phyloP scores from a whole-genome alignment of 2,329 filamentous ascomycete genomes.

The Xylaria sp. region DNA sequence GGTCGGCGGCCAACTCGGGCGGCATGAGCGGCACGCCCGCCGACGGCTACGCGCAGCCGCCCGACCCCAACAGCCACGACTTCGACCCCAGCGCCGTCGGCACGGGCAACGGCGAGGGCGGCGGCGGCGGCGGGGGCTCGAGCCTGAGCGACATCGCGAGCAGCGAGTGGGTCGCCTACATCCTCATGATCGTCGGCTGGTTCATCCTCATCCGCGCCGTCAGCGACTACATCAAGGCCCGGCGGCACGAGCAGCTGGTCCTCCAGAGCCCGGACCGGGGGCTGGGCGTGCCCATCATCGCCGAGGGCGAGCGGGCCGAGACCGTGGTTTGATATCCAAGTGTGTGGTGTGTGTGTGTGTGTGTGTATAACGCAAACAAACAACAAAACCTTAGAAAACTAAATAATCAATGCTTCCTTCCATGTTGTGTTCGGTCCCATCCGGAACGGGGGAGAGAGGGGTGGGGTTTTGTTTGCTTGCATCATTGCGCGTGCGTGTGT shows the following conservation, averaged over 20 bases:
- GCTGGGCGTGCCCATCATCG: conserved; percentile 81
- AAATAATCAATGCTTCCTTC: too few species aligned
- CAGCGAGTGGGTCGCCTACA: conserved; percentile 87
- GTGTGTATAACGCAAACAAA: too few species aligned
- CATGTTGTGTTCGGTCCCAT: too few species aligned
- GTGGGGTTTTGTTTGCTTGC: too few species aligned
- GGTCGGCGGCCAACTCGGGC: conserved; percentile 49
- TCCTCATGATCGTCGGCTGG: conserved; percentile 97
- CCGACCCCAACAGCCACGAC: conserved; percentile 86
- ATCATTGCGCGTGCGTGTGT: too few species aligned
- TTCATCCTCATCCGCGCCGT: conserved; percentile 95
- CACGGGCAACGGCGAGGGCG: conserved; percentile 38
- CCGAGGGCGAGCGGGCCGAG: conserved; percentile 79
- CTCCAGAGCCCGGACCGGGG: conserved; percentile 91
- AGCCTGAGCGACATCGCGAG: conserved; percentile 64
- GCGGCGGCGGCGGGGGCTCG: conserved; percentile 43
- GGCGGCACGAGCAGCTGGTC: conserved; percentile 90
- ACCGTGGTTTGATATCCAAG: conserved; percentile 69
- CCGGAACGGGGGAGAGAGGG: too few species aligned
- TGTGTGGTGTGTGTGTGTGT: too few species aligned
- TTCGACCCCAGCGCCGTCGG: conserved; percentile 75
- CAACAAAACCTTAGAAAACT: too few species aligned
- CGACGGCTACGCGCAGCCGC: conserved; percentile 68
- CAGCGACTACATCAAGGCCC: conserved; percentile 84
- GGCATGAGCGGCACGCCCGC: conserved; percentile 49